phyloP scores from a whole-genome alignment of 148 eudicot genomes.

The Cornus suecica region DNA sequence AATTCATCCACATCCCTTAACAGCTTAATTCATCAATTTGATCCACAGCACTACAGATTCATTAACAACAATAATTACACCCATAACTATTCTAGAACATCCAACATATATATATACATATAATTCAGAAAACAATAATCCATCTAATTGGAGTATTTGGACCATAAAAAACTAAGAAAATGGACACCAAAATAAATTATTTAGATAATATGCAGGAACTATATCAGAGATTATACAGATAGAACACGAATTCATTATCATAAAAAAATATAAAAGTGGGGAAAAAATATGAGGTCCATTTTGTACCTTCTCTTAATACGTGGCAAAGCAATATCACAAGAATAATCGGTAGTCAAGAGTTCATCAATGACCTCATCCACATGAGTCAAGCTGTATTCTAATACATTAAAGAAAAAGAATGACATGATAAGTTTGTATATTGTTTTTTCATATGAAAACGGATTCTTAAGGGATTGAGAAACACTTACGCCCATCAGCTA shows the following conservation, averaged over 20 bases:
- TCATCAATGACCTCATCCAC: slow-evolving; percentile 94
- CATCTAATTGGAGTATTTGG: background rate
- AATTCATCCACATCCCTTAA: too few species aligned
- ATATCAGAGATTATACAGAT: background rate
- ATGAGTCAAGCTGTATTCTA: slow-evolving; percentile 74
- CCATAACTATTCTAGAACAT: background rate
- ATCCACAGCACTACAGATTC: background rate
- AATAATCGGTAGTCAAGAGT: slow-evolving; percentile 80
- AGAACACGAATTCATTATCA: background rate
- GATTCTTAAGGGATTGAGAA: background rate
- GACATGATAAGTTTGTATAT: background rate
- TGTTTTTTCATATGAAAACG: background rate
- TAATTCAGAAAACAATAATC: background rate
- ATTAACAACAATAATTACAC: background rate
- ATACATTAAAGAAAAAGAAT: background rate
- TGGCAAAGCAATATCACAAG: slow-evolving; percentile 92
- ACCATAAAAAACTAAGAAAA: background rate
- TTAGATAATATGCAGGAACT: background rate
- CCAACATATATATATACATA: background rate
- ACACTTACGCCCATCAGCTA: slow-evolving; percentile 67
- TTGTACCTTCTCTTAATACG: slow-evolving; percentile 82
- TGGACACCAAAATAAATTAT: background rate
- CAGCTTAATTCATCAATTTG: background rate
- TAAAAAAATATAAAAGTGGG: background rate
- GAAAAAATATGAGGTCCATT: background rate